Conservation (phyloP, 2,329 filamentous ascomycete species). For the Escovopsis sp. region DNA sequence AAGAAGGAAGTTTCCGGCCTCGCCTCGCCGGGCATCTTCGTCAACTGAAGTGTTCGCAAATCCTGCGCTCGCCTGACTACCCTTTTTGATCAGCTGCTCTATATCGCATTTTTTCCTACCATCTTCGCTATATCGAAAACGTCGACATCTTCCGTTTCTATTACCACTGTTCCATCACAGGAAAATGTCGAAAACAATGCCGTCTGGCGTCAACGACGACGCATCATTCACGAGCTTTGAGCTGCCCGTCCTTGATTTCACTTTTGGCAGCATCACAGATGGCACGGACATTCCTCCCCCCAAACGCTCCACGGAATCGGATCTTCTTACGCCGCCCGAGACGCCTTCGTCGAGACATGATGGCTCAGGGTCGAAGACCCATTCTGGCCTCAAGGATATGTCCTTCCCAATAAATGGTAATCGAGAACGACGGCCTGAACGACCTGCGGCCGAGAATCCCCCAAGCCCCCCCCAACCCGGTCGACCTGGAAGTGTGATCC, state of each 20-base stretch:
- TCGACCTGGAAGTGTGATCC: conserved; percentile 41
- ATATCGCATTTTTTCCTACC: no score
- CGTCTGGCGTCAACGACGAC: conserved; percentile 17
- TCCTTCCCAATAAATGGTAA: conserved; percentile 25
- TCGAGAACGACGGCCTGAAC: conserved; percentile 29
- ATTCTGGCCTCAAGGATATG: conserved; percentile 4
- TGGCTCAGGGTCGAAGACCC: conserved; percentile 7
- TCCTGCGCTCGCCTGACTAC: neutral
- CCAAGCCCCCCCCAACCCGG: conserved; percentile 36
- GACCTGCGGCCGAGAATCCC: conserved; percentile 34
- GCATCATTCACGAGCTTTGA: conserved; percentile 30
- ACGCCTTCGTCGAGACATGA: conserved; percentile 15
- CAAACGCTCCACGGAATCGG: conserved; percentile 36
- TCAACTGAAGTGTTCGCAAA: neutral
- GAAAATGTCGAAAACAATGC: conserved; percentile 12
- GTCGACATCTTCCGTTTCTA: neutral
- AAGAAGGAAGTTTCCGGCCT: neutral
- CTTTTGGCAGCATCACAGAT: conserved; percentile 44
- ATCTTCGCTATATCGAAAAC: no score
- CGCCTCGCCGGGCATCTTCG: neutral
- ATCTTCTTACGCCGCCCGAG: conserved; percentile 30
- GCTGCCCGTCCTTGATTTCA: conserved; percentile 42
- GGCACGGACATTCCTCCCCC: conserved; percentile 47
- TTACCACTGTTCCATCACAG: neutral
- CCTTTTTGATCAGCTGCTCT: neutral